Evolutionary conservation across 129 eudicot genomes (phyloP).

Genomic region (Lonicera japonica): DNA sequence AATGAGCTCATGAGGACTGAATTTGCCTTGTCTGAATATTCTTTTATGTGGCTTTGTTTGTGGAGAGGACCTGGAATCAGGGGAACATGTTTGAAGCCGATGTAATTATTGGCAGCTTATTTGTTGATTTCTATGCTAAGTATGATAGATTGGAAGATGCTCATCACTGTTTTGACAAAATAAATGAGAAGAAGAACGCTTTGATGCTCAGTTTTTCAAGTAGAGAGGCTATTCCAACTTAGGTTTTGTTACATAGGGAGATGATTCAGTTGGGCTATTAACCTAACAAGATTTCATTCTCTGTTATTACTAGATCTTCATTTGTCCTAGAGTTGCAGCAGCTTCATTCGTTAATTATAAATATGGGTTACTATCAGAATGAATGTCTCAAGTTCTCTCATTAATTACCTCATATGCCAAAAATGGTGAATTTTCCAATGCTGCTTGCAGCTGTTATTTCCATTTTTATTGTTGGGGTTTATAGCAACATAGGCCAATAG

Average conservation of each 20-base stretch:
- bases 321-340: slow-evolving; percentile 38
- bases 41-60: slow-evolving; percentile 43
- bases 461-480: slow-evolving; percentile 62
- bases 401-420: slow-evolving; percentile 66
- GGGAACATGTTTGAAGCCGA: slow-evolving; percentile 49
- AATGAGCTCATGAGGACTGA: slow-evolving; percentile 38
- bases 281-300: slow-evolving; percentile 58
- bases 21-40: slow-evolving; percentile 34
- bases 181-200: slow-evolving; percentile 56
- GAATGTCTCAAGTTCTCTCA: slow-evolving; percentile 60
- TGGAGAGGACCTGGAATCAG: slow-evolving; percentile 28
- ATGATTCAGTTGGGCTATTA: slow-evolving; percentile 45
- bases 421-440: slow-evolving; percentile 43
- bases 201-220: slow-evolving; percentile 51
- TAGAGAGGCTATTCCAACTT: slow-evolving; percentile 14
- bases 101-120: slow-evolving; percentile 46
- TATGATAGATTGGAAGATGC: slow-evolving; percentile 48
- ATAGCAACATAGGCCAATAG: slow-evolving; percentile 55
- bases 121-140: slow-evolving; percentile 66
- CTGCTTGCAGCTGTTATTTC: slow-evolving; percentile 43
- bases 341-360: slow-evolving; percentile 57
- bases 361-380: slow-evolving; percentile 45
- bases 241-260: slow-evolving; percentile 32
- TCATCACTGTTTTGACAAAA: slow-evolving; percentile 52
- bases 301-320: slow-evolving; percentile 48